Base-by-base conservation (phyloP, 345 rosid species). In the Draba incana region DNA sequence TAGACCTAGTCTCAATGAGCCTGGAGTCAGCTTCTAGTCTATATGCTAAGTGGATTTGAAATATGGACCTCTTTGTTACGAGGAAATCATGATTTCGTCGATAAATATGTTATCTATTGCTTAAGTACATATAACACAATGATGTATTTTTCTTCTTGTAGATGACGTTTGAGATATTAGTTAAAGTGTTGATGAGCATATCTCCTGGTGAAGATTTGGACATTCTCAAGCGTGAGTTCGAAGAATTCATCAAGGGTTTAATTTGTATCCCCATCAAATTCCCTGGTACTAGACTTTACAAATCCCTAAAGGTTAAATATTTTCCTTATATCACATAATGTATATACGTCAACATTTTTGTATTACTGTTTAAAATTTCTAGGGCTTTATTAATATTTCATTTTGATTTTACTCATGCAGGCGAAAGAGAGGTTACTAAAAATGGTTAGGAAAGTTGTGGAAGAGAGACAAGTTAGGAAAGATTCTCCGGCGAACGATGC, bases 231-330 rank as follows among this genome's bases (percentile, higher is more conserved):
- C 78, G 65, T 52, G 96, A 93, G 61, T 93, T 93, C 43, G 85
- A 85, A 76, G 96, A 90, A 59, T 88, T 87, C 63, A 83, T 93
- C 78, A 93, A 90, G 82, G 98, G 94, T 4, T 80, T 93, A 63
- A 93, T 93, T 62, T 93, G 96, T 74, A 77, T 93, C 44, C 98
- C 98, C 2, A 78, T 93, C 81, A 90, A 86, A 68, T 68, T 93
- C 69, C 98, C 98, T 1, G 97, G 98, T 46, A 88, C 96, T 11
- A 84, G 89, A 68, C 83, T 93, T 0, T 84, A 84, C 52, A 93
- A 84, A 79, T 93, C 98, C 35, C 64, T 93, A 23, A 90, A 90
- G 97, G 98, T 90, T 46, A 62, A 39, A 6, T n/a, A 25, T 46
- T 6, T 20, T 10, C 8, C 16, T 39, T 56, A 15, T 47, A 57